Evolutionary conservation across 2,329 filamentous ascomycete species (phyloP).

Genomic region (Aspergillus tamarii): DNA sequence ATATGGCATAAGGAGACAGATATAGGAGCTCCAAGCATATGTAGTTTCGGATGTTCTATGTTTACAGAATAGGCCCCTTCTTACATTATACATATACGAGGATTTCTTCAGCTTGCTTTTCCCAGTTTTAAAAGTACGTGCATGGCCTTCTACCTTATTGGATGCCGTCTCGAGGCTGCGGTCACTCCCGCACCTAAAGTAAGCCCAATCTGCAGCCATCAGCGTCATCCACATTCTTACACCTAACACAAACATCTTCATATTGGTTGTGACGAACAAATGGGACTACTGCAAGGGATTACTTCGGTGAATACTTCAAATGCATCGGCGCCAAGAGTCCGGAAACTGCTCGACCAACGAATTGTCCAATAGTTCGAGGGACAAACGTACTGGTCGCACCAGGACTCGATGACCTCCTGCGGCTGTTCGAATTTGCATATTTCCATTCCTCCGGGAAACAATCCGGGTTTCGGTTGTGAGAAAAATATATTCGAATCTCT

Average conservation of each 20-base stretch:
- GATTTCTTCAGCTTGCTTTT: background rate
- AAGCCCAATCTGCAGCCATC: background rate
- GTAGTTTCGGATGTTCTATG: background rate
- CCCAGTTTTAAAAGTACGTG: conserved; percentile 1
- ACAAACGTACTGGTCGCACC: background rate
- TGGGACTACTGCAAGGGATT: conserved; percentile 3
- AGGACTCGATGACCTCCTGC: background rate
- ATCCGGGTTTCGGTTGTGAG: background rate
- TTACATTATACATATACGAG: background rate
- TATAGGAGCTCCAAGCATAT: background rate
- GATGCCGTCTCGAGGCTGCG: background rate
- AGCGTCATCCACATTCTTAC: background rate
- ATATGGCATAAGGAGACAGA: too few relatives aligned
- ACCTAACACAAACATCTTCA: background rate
- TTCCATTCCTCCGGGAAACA: background rate
- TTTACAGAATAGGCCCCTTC: background rate
- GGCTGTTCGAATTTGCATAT: background rate
- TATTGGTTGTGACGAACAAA: background rate
- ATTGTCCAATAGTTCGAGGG: background rate
- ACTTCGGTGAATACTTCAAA: background rate
- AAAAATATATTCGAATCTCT: background rate
- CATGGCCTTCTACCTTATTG: background rate
- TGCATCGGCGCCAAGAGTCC: background rate
- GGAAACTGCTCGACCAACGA: background rate
- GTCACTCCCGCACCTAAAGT: conserved; percentile 2